A percentile compares a stretch with the other conserved stretches of the same genome.
These are phyloP conservation scores for Botrytis fabae DNA, from an alignment of 2,329 filamentous ascomycete genomes.

Conservation along the genomic window DNA sequence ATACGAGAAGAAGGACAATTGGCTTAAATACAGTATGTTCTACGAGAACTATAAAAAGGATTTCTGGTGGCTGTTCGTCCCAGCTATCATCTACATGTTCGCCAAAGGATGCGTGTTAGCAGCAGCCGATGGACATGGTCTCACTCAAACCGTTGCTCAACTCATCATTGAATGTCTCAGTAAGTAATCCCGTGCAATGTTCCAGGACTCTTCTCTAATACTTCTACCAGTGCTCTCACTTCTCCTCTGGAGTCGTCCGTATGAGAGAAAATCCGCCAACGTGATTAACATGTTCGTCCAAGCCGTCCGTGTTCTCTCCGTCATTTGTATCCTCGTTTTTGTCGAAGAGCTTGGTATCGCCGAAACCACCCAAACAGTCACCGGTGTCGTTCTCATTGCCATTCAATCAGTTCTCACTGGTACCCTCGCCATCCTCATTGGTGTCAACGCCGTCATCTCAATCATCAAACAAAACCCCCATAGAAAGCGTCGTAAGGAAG, in stretches of 20 bases:
- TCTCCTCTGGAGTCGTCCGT: conserved; percentile 83
- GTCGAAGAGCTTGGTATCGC: conserved; percentile 88
- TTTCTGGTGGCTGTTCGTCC: conserved; percentile 97
- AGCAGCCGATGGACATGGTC: conserved; percentile 79
- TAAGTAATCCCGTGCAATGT: conserved; percentile 28
- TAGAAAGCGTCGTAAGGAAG: conserved; percentile 81
- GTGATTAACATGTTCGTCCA: conserved; percentile 94
- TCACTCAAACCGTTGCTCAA: conserved; percentile 77
- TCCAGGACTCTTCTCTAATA: not conserved
- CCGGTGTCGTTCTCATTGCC: conserved; percentile 89
- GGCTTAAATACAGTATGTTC: conserved; percentile 95
- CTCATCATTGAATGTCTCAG: conserved; percentile 72
- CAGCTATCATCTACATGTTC: conserved; percentile 86
- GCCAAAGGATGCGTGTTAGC: conserved; percentile 85
- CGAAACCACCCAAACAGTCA: conserved; percentile 91
- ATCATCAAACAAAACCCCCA: conserved; percentile 89
- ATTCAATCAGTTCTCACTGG: conserved; percentile 84
- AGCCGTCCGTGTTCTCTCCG: conserved; percentile 82
- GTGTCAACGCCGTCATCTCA: conserved; percentile 81
- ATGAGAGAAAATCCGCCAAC: conserved; percentile 81
- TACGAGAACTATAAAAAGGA: conserved; percentile 93
- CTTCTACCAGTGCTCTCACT: conserved; percentile 62
- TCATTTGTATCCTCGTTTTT: conserved; percentile 86
- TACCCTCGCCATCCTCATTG: conserved; percentile 81
- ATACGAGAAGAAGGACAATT: conserved; percentile 85